A percentile compares a stretch with the other conserved stretches of the same genome.
Evolutionary conservation across 768 basidiomycete genomes (phyloP).

Genomic region (Grammothele lineata): DNA sequence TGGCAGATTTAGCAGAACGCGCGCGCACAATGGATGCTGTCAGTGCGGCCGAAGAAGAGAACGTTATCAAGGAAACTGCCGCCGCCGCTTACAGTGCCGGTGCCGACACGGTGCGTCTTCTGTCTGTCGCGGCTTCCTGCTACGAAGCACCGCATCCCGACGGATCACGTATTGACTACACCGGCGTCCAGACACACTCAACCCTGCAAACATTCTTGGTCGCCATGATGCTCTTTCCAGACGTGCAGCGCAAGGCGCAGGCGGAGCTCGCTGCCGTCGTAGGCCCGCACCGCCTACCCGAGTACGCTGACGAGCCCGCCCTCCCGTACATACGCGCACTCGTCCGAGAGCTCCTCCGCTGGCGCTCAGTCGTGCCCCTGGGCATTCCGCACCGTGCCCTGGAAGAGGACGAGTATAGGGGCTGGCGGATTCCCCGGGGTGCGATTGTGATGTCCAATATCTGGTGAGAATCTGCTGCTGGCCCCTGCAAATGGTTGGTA

Average conservation of each 20-base stretch:
- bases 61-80: background rate
- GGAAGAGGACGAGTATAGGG: conserved; percentile 26
- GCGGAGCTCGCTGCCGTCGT: conserved; percentile 24
- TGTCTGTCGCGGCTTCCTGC: background rate
- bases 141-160: background rate
- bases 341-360: conserved; percentile 20
- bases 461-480: conserved; percentile 25
- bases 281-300: conserved; percentile 12
- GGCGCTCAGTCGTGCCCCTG: conserved; percentile 16
- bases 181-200: conserved; percentile 16
- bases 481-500: conserved; percentile 36
- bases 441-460: conserved; percentile 19
- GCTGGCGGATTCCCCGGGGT: conserved; percentile 26
- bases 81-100: background rate
- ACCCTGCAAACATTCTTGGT: conserved; percentile 20
- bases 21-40: background rate
- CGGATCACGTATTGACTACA: background rate
- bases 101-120: too few species aligned
- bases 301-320: conserved; percentile 3
- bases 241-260: conserved; percentile 22
- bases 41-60: background rate
- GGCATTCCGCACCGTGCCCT: conserved; percentile 10
- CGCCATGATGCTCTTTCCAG: conserved; percentile 23
- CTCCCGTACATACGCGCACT: conserved; percentile 22
- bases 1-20: background rate